Percentiles rank a stretch among this genome's conserved stretches.
Conservation (phyloP, 2,329 filamentous ascomycete species). For the Nemania abortiva region DNA sequence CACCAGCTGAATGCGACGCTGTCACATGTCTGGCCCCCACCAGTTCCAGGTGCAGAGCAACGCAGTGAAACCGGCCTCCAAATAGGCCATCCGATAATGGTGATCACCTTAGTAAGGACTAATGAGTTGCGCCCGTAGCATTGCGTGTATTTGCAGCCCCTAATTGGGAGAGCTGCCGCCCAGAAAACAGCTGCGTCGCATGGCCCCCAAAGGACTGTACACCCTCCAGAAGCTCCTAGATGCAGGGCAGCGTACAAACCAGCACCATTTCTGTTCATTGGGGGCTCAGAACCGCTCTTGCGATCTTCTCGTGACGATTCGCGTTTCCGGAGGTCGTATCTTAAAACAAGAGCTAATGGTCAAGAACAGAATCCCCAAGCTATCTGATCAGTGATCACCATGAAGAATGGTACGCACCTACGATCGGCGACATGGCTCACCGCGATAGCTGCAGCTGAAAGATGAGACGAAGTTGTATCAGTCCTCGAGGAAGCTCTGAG, state of each 20-base stretch:
- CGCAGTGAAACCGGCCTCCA: not conserved
- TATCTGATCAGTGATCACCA: not conserved
- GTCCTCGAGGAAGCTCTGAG: not conserved
- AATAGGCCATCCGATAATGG: not conserved
- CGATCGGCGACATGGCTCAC: not conserved
- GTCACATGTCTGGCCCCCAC: constrained; percentile 5
- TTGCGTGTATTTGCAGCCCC: not conserved
- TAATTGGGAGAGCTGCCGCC: constrained; percentile 12
- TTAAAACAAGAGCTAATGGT: not conserved
- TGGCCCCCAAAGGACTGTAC: constrained; percentile 17
- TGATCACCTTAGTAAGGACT: not conserved
- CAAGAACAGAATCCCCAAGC: not conserved
- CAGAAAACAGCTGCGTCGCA: constrained; percentile 1
- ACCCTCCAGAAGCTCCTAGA: not conserved
- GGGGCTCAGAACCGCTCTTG: not conserved
- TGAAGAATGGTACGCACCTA: not conserved
- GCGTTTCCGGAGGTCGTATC: constrained; percentile 1
- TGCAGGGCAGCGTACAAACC: not conserved
- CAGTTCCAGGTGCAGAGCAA: not conserved
- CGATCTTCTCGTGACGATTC: not conserved
- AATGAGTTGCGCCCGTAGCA: not conserved
- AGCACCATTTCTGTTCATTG: not conserved
- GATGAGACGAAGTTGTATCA: constrained; percentile 8
- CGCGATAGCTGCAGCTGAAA: not conserved
- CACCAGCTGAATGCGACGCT: constrained; percentile 1